Evolutionary conservation across 225 moss, liverwort and hornwort species (phyloP), one percentile per base, ranked within the genome.

Genomic region (Anthoceros angustus): DNA sequence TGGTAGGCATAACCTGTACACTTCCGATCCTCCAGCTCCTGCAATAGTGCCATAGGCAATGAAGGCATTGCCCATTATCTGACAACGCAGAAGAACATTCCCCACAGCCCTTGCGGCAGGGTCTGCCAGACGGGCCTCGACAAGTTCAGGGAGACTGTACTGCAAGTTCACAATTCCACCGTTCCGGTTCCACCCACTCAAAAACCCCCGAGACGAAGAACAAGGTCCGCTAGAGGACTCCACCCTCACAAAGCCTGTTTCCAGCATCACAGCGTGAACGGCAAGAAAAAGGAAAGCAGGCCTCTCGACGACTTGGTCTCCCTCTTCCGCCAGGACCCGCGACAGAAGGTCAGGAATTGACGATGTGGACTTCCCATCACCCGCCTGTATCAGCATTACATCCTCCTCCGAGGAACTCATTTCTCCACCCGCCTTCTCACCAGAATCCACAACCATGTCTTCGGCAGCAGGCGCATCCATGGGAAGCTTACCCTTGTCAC

Each of bases 201-300:
- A 85, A 24, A 98, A 81, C 20, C 84, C 77, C 38, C 79, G 82
- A 6, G 78, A 73, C 7, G 70, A 41, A 8, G 76, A 72, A 39
- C 72, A 64, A 60, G 68, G 68, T 63, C 45, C 71, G 25, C 73
- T 75, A 69, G 72, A 42, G 5, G 85, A 74, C 43, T 79, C 84
- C 61, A 83, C 70, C 42, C 86, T 67, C 18, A 95, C 74, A 70
- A 98, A 98, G 9, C 92, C 89, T 7, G 95, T 88, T 77, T 98
- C 95, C 42, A 98, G 70, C 95, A 98, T 98, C 71, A 92, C 87
- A 18, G 95, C 84, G 74, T 98, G 95, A 21, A 91, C 75, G 39
- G 92, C 91, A 2, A 98, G 92, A 60, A 92, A 74, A 62, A 98
- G 61, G 55, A 77, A 74, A 45, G 85, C 84, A 46, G 77, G 82